Evolutionary conservation across 371 early-diverging fungal species (phyloP).

Genomic region (Mortierella sp.): DNA sequence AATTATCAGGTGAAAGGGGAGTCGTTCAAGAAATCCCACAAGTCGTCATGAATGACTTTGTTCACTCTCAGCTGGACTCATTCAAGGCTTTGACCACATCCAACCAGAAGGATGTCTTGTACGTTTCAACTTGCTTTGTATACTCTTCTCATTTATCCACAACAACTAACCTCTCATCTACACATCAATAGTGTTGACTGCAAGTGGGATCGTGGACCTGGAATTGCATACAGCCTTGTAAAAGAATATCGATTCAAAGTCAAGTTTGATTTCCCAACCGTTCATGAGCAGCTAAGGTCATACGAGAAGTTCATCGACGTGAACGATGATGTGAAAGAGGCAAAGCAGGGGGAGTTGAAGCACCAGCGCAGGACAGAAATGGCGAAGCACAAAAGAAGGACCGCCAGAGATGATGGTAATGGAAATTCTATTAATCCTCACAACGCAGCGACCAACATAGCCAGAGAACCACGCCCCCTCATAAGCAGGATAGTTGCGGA

Average conservation of each 20-base stretch:
- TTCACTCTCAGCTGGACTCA: slow-evolving; percentile 11
- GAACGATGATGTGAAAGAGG: slow-evolving; percentile 10
- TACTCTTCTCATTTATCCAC: slow-evolving; percentile 2
- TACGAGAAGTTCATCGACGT: slow-evolving; percentile 13
- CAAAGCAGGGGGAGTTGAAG: slow-evolving; percentile 1
- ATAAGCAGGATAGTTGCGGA: no score
- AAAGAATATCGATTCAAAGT: neutral
- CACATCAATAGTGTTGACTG: slow-evolving; percentile 8
- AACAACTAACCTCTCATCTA: neutral
- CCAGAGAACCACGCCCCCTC: no score
- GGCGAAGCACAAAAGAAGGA: slow-evolving; percentile 3
- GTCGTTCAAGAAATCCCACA: slow-evolving; percentile 6
- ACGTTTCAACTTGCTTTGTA: neutral
- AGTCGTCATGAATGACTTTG: slow-evolving; percentile 8
- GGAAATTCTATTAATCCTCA: neutral
- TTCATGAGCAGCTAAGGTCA: slow-evolving; percentile 6
- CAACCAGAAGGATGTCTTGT: slow-evolving; percentile 14
- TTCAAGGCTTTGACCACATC: slow-evolving; percentile 14
- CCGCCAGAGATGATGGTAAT: slow-evolving; percentile 3
- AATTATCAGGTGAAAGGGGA: slow-evolving; percentile 9
- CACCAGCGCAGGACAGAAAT: slow-evolving; percentile 9
- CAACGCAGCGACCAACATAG: no score
- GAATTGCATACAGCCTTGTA: slow-evolving; percentile 6
- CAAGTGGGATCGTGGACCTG: slow-evolving; percentile 4
- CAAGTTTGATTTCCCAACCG: neutral